Evolutionary conservation across 2,329 filamentous ascomycete genomes (phyloP), one percentile per base, ranked within the genome.

Genomic region (Epichloe bromicola): DNA sequence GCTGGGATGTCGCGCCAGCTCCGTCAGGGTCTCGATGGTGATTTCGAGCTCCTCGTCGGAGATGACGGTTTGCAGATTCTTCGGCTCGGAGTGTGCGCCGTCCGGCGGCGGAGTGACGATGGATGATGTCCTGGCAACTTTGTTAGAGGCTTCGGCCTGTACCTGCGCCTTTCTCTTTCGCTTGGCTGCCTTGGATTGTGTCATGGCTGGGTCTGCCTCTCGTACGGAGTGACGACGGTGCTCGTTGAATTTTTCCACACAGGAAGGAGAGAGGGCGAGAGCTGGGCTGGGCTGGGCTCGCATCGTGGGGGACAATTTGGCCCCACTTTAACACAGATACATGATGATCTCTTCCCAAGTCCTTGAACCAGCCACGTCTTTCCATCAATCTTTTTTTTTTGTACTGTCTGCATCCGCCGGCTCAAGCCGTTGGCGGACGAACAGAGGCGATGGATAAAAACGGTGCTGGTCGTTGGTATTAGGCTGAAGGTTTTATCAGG

Each of bases 11-110:
- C 75, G 66, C 0, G 80, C 67, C 11, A 86, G 71, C 0, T 76
- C 72, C 2, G 67, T 70, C 30, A 86, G 71, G 0, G 82, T 85
- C 34, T 86, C 83, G 51, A 84, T 72, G 1, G 82, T 73, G 51
- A 85, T 78, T 44, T 85, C 82, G 50, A 86, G 71, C 55, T 86
- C 83, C 57, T 85, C 81, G 15, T 73, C 70, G 2, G 79, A 79
- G n/a, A 79, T 70, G 53, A 83, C 65, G 0, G 74, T 71, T 49
- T 73, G 68, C 3, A 82, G 65, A 46, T 62, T 77, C 57, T 70
- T 74, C n/a, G 74, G 70, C 54, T 74, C 73, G 49, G 65, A 56
- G 3, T 56, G 53, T 5, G 59, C 56, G 38, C 62, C 61, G 44
- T 70, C 67, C 33, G 69, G 64, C 12, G 70, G 67, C 1, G 67